Evolutionary conservation across 2,329 filamentous ascomycete genomes (phyloP), one percentile per base, ranked within the genome.

Genomic region (Dichotomopilus funicola): DNA sequence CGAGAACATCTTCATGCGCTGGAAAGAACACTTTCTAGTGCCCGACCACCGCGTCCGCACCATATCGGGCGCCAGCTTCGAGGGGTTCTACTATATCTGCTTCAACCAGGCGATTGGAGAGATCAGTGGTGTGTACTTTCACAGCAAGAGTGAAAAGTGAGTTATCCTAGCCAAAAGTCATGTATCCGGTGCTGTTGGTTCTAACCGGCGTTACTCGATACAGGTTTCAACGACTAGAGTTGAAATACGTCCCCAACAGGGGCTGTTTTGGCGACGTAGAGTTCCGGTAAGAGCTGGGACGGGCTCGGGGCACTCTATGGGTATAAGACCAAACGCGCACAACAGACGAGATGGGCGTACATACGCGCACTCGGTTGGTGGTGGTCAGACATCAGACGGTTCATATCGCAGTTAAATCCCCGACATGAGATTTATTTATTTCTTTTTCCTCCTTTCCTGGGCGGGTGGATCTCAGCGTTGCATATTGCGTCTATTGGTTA

Each of bases 11-110:
- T 99, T 96, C 67, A 99, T 99, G 94, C 85, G 94, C 58, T 99
- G 94, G 94, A 99, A 99, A 72, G 94, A 99, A 68, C 91, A 95
- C 66, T 99, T 99, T 66, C 77, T 99, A 0, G 94, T 99, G 0
- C 94, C 94, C 1, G 91, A 99, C 66, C 94, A 99, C 70, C 83
- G 89, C 12, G 91, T 97, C 19, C 82, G 87, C 59, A 95, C 89
- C 9, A 96, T 99, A 59, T 88, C 85, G 37, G 94, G 94, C 13
- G 94, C 94, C 6, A 97, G 92, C 67, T 99, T 97, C 58, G 94
- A 99, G 68, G 94, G 94, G 0, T 99, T 99, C 70, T 99, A 97
- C 70, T 99, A 99, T 68, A 97, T 99, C 63, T 96, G 91, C 74
- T 97, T 97, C 75, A 96, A 97, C 71, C 92, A 97, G 72, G 76